Conservation (phyloP, 192 early-diverging fungal genomes). For the Coemansia sp. region DNA sequence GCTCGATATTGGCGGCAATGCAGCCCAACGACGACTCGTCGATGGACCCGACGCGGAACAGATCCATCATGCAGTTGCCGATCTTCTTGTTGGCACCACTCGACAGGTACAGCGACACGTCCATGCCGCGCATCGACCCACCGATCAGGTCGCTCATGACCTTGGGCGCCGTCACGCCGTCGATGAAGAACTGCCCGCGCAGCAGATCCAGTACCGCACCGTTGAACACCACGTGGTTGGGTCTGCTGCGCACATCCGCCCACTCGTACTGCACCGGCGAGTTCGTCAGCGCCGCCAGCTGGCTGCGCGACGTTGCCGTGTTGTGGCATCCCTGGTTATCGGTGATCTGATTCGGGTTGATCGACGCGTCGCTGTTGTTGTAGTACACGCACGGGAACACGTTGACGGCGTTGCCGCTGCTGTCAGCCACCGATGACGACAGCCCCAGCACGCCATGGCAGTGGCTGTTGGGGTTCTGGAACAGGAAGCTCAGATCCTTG, state of each 20-base stretch:
- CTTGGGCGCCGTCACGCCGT: slow-evolving; percentile 46
- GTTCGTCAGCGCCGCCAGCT: slow-evolving; percentile 47
- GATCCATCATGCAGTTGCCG: slow-evolving; percentile 74
- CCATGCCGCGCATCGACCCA: slow-evolving; percentile 53
- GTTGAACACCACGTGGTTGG: slow-evolving; percentile 70
- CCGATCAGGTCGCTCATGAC: slow-evolving; percentile 37
- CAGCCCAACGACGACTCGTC: slow-evolving; percentile 80
- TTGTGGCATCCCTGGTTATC: slow-evolving; percentile 64
- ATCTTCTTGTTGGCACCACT: slow-evolving; percentile 55
- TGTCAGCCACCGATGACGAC: slow-evolving; percentile 16
- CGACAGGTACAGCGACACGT: slow-evolving; percentile 55
- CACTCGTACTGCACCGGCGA: slow-evolving; percentile 66
- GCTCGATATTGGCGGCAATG: slow-evolving; percentile 74
- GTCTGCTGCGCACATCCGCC: slow-evolving; percentile 62
- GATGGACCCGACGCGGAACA: slow-evolving; percentile 77
- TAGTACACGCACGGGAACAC: slow-evolving; percentile 78
- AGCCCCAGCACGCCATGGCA: slow-evolving; percentile 63
- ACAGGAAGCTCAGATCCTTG: slow-evolving; percentile 73
- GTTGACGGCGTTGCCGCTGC: slow-evolving; percentile 49
- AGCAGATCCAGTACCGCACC: slow-evolving; percentile 74
- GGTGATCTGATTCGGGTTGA: slow-evolving; percentile 52
- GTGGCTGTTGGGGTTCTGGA: slow-evolving; percentile 69
- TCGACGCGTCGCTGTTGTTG: slow-evolving; percentile 46
- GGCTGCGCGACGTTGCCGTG: slow-evolving; percentile 46
- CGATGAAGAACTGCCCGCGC: slow-evolving; percentile 60